phyloP scores from a whole-genome alignment of 1,139 yeast species.

The Suhomyces bolitotheri region DNA sequence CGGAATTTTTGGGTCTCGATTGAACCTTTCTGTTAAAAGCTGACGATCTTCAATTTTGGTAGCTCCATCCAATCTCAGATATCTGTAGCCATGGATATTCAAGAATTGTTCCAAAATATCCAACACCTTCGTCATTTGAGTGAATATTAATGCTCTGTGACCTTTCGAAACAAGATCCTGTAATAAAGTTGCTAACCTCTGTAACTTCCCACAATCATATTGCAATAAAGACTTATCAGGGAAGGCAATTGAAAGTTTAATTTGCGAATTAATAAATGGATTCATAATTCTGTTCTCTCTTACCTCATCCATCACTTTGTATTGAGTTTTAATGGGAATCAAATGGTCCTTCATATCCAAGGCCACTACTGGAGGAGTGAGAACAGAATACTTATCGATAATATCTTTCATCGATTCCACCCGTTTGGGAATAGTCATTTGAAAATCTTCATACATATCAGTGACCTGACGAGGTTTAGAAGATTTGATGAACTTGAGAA shows the following conservation, averaged over 20 bases:
- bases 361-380: slow-evolving; percentile 85
- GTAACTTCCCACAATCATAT: slow-evolving; percentile 96
- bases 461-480: slow-evolving; percentile 22
- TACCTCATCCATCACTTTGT: slow-evolving; percentile 35
- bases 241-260: slow-evolving; percentile 87
- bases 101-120: slow-evolving; percentile 91
- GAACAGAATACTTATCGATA: slow-evolving; percentile 77
- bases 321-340: slow-evolving; percentile 41
- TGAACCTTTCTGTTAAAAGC: slow-evolving; percentile 87
- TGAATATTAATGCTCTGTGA: slow-evolving; percentile 91
- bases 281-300: slow-evolving; percentile 43
- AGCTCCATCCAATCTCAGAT: slow-evolving; percentile 95
- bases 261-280: slow-evolving; percentile 84
- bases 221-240: slow-evolving; percentile 92
- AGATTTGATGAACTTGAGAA: slow-evolving; percentile 29
- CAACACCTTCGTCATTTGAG: slow-evolving; percentile 96
- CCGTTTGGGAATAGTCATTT: slow-evolving; percentile 43
- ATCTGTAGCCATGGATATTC: slow-evolving; percentile 91
- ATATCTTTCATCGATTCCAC: slow-evolving; percentile 47
- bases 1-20: slow-evolving; percentile 80
- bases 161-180: slow-evolving; percentile 81
- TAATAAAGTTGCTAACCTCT: slow-evolving; percentile 71
- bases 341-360: slow-evolving; percentile 67
- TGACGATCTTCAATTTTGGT: slow-evolving; percentile 97
- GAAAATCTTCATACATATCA: slow-evolving; percentile 31